Percentiles rank a stretch among this genome's conserved stretches.
phyloP scores from a whole-genome alignment of 192 early-diverging fungal genomes.

The Backusella australiensis region DNA sequence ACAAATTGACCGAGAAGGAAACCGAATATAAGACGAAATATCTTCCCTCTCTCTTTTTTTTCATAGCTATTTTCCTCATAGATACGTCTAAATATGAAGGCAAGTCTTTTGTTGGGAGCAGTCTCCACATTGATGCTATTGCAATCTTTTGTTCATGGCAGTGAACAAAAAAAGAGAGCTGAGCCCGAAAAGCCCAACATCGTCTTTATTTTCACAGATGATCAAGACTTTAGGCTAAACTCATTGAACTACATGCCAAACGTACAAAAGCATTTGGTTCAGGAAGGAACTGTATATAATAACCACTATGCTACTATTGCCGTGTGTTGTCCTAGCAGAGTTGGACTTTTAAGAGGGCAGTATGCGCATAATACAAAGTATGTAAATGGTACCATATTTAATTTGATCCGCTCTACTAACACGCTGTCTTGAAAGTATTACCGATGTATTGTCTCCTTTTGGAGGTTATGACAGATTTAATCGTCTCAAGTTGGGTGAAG shows the following conservation, averaged over 20 bases:
- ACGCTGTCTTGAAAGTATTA: slow-evolving; percentile 17
- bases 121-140: neutral
- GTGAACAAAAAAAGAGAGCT: neutral
- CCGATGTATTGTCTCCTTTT: slow-evolving; percentile 33
- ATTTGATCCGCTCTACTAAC: too few species aligned
- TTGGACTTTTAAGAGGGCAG: slow-evolving; percentile 54
- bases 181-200: slow-evolving; percentile 53
- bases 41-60: neutral
- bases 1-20: neutral
- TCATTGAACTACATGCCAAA: slow-evolving; percentile 60
- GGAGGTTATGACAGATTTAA: slow-evolving; percentile 46
- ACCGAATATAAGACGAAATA: neutral
- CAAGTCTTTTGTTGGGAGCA: neutral
- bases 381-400: neutral
- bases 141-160: neutral
- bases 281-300: slow-evolving; percentile 56
- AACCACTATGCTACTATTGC: slow-evolving; percentile 64
- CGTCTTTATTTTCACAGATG: slow-evolving; percentile 63
- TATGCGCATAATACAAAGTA: slow-evolving; percentile 66
- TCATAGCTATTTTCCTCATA: neutral
- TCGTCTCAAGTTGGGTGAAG: slow-evolving; percentile 34
- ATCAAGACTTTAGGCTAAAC: slow-evolving; percentile 56
- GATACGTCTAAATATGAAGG: neutral
- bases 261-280: slow-evolving; percentile 56
- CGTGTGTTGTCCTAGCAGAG: slow-evolving; percentile 64